Percentiles rank a stretch among this genome's conserved stretches.
These are phyloP conservation scores for Aspergillus proliferans DNA, from an alignment of 2,329 filamentous ascomycete species.

Conservation along the genomic window DNA sequence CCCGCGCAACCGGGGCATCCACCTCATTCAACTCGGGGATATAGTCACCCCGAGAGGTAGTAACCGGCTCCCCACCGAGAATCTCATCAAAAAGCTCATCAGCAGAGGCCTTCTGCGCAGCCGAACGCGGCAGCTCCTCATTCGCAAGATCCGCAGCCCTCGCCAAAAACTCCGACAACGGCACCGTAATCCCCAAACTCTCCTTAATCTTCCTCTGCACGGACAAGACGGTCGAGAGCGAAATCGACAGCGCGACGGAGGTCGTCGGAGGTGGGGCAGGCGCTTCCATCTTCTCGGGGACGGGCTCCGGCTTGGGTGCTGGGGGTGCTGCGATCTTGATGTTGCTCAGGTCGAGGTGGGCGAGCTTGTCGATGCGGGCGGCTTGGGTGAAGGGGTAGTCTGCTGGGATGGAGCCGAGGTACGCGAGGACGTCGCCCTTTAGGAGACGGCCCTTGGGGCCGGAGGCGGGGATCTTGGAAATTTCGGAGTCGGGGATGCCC, in stretches of 20 bases:
- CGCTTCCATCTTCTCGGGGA: slow-evolving; percentile 27
- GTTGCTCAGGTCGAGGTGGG: slow-evolving; percentile 88
- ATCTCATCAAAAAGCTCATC: slow-evolving; percentile 87
- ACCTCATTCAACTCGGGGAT: slow-evolving; percentile 64
- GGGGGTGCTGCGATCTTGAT: slow-evolving; percentile 67
- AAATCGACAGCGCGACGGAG: slow-evolving; percentile 65
- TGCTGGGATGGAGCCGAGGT: slow-evolving; percentile 69
- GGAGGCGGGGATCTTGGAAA: slow-evolving; percentile 76
- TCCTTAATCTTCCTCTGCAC: slow-evolving; percentile 74
- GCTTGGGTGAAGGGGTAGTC: slow-evolving; percentile 67
- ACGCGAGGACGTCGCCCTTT: slow-evolving; percentile 92
- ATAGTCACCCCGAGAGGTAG: slow-evolving; percentile 56
- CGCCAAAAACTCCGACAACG: slow-evolving; percentile 78
- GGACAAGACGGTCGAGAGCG: slow-evolving; percentile 69
- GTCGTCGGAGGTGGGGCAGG: slow-evolving; percentile 25
- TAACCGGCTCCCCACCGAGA: slow-evolving; percentile 52
- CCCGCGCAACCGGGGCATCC: slow-evolving; percentile 23
- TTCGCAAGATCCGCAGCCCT: slow-evolving; percentile 84
- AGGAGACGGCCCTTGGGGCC: slow-evolving; percentile 83
- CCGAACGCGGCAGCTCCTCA: slow-evolving; percentile 67
- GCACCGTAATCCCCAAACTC: slow-evolving; percentile 71
- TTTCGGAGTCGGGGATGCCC: slow-evolving; percentile 66
- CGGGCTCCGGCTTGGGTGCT: slow-evolving; percentile 22
- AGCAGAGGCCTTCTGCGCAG: slow-evolving; percentile 59
- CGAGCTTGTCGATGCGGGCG: slow-evolving; percentile 64